Percentiles rank a stretch among this genome's conserved stretches.
Evolutionary conservation across 495 filamentous ascomycete species (phyloP).

Genomic region (Cercophora samala): DNA sequence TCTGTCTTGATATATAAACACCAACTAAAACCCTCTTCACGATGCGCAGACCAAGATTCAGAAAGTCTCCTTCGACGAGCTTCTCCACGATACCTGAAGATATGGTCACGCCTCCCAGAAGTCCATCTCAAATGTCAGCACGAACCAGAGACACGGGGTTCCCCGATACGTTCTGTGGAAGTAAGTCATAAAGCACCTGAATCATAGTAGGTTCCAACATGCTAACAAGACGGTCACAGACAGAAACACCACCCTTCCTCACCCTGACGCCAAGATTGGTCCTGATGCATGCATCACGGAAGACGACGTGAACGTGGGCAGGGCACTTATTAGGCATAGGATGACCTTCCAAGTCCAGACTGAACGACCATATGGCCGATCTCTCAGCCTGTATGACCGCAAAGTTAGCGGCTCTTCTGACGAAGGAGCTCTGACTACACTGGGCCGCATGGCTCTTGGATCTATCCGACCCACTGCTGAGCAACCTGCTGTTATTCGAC

Average conservation of each 20-base stretch:
- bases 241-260: constrained; percentile 37
- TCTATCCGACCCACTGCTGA: constrained; percentile 21
- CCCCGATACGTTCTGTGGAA: constrained; percentile 33
- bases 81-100: constrained; percentile 20
- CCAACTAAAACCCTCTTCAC: constrained; percentile 17
- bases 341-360: constrained; percentile 26
- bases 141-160: constrained; percentile 35
- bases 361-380: constrained; percentile 8
- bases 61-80: constrained; percentile 18
- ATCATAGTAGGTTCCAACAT: not conserved
- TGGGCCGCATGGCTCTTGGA: constrained; percentile 20
- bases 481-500: not conserved
- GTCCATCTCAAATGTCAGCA: constrained; percentile 24
- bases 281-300: constrained; percentile 35
- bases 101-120: constrained; percentile 23
- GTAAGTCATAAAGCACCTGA: constrained; percentile 21
- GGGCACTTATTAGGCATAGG: constrained; percentile 27
- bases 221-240: constrained; percentile 13
- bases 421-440: constrained; percentile 14
- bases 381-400: constrained; percentile 6
- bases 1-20: constrained; percentile 1
- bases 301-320: constrained; percentile 29
- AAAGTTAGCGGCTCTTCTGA: constrained; percentile 4
- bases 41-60: constrained; percentile 30
- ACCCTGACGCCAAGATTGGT: constrained; percentile 36